Evolutionary conservation across 2,329 filamentous ascomycete species (phyloP).

Genomic region (Aspergillus cejpii): DNA sequence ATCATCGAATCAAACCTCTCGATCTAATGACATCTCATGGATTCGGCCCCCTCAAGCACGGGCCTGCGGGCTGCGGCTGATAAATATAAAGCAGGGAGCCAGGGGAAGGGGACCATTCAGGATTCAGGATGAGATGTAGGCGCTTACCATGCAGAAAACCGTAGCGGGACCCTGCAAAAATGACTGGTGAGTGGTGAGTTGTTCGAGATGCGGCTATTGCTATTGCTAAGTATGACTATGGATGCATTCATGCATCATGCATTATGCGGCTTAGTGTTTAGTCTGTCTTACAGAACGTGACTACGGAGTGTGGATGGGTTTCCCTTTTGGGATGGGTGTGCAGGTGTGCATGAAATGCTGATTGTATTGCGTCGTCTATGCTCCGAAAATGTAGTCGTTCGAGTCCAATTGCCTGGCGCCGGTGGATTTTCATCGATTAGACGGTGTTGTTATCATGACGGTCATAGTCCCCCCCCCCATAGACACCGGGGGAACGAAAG

Average conservation of each 20-base stretch:
- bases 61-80: no score
- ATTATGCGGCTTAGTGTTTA: no score
- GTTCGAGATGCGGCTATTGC: background rate
- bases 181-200: background rate
- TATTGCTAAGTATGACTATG: background rate
- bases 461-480: background rate
- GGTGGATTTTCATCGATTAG: background rate
- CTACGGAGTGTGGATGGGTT: background rate
- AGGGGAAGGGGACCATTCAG: no score
- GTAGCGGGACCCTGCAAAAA: background rate
- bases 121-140: background rate
- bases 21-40: no score
- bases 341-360: background rate
- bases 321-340: background rate
- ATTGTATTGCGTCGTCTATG: background rate
- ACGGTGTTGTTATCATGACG: background rate
- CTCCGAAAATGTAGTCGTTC: background rate
- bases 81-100: no score
- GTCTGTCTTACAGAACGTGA: no score
- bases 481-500: no score
- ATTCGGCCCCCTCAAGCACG: no score
- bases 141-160: background rate
- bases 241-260: no score
- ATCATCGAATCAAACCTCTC: no score
- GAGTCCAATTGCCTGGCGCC: background rate